These are phyloP conservation scores for Rhytidiadelphus loreus DNA, from an alignment of 225 moss, liverwort and hornwort species.

Conservation along the genomic window DNA sequence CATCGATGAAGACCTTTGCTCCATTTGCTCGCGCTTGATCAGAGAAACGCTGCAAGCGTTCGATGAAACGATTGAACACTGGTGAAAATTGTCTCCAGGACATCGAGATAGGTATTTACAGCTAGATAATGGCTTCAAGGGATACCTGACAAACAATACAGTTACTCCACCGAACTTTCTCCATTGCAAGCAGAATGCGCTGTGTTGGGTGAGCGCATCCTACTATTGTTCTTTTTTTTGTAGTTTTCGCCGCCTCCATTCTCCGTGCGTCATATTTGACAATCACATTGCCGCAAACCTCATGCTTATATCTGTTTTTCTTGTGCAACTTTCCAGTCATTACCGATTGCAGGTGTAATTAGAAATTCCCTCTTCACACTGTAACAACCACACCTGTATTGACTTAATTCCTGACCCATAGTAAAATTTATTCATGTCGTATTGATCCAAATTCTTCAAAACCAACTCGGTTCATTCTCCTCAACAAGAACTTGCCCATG, in stretches of 20 bases:
- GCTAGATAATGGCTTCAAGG: not conserved
- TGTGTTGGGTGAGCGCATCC: not conserved
- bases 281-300: not conserved
- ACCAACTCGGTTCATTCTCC: not conserved
- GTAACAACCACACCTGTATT: not conserved
- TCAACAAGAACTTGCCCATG: not conserved
- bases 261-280: not conserved
- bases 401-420: not conserved
- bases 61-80: not conserved
- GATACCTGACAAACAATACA: not conserved
- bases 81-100: not conserved
- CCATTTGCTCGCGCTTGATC: not conserved
- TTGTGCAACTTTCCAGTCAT: not conserved
- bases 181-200: not conserved
- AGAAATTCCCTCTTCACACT: not conserved
- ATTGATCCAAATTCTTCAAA: not conserved
- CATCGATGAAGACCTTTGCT: not conserved
- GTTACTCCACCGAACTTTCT: not conserved
- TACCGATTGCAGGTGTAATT: not conserved
- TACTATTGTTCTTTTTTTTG: rapidly evolving
- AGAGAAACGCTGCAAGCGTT: not conserved
- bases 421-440: not conserved
- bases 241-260: not conserved
- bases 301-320: no score
- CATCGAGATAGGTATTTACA: no score